Evolutionary conservation across 352 stramenopile genomes (phyloP).

Genomic region (Phytopythium boreale): DNA sequence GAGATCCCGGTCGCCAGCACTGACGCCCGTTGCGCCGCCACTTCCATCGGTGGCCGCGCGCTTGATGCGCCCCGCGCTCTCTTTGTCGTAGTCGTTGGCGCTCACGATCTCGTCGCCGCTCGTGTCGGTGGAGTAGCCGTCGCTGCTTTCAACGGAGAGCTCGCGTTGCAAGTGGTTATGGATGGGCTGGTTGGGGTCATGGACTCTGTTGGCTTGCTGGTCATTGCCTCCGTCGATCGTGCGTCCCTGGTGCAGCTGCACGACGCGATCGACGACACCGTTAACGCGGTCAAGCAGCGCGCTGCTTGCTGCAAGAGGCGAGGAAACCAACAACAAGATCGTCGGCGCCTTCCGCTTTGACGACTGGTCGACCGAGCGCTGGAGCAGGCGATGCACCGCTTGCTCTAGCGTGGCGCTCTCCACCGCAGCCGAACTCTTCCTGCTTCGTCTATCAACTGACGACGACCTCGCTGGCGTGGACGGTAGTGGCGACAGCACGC

Average conservation of each 20-base stretch:
- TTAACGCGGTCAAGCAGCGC: background rate
- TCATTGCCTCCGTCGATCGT: background rate
- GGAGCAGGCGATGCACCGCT: background rate
- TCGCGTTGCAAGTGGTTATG: background rate
- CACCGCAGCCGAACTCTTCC: background rate
- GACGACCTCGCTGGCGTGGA: background rate
- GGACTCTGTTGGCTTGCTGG: background rate
- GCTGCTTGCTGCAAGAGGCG: background rate
- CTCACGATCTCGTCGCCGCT: slow-evolving; percentile 9
- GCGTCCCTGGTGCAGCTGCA: background rate
- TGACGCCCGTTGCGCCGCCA: background rate
- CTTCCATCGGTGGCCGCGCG: slow-evolving; percentile 3
- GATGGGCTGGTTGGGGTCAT: background rate
- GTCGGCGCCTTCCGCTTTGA: background rate
- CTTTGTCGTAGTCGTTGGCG: slow-evolving; percentile 5
- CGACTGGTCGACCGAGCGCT: background rate
- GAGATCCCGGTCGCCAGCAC: background rate
- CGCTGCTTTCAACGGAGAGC: background rate
- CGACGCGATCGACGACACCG: slow-evolving; percentile 5
- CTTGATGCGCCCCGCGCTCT: background rate
- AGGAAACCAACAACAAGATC: background rate
- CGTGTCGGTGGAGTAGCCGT: slow-evolving; percentile 1
- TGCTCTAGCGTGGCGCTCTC: background rate
- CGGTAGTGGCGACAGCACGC: background rate
- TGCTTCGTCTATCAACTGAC: background rate